These are phyloP conservation scores for Exophiala aquamarina DNA, from an alignment of 2,329 filamentous ascomycete species.

Conservation along the genomic window DNA sequence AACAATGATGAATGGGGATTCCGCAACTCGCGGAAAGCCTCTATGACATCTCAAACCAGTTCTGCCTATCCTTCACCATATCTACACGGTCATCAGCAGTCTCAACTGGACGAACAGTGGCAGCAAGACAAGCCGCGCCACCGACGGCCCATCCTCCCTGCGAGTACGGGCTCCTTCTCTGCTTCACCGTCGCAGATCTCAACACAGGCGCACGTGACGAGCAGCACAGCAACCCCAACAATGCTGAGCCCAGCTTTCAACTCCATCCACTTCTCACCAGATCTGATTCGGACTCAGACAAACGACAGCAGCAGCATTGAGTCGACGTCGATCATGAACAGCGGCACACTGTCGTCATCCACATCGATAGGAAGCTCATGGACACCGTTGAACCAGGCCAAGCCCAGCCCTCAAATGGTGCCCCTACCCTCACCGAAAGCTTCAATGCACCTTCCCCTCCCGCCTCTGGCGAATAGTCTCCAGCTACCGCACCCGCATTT, in stretches of 20 bases:
- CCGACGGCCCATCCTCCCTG: conserved; percentile 25
- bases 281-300: conserved; percentile 18
- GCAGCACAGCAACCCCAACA: conserved; percentile 27
- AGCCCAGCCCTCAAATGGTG: conserved; percentile 21
- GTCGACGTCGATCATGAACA: conserved; percentile 1
- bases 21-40: conserved; percentile 18
- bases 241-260: conserved; percentile 29
- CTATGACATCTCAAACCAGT: conserved; percentile 15
- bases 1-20: conserved; percentile 19
- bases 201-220: conserved; percentile 30
- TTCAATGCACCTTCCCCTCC: conserved; percentile 30
- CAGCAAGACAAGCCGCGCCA: conserved; percentile 8
- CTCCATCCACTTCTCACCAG: conserved; percentile 24
- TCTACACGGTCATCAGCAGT: conserved; percentile 12
- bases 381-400: conserved; percentile 13
- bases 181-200: conserved; percentile 36
- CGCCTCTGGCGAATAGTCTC: conserved; percentile 15
- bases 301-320: conserved; percentile 14
- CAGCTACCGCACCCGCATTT: conserved; percentile 32
- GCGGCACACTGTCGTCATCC: conserved; percentile 2
- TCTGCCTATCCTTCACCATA: conserved; percentile 20
- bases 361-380: conserved; percentile 15
- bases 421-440: conserved; percentile 28
- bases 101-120: conserved; percentile 12
- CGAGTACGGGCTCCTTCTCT: conserved; percentile 34